phyloP scores from a whole-genome alignment of 805 yeast genomes.

The Kodamaea neixiangensis region DNA sequence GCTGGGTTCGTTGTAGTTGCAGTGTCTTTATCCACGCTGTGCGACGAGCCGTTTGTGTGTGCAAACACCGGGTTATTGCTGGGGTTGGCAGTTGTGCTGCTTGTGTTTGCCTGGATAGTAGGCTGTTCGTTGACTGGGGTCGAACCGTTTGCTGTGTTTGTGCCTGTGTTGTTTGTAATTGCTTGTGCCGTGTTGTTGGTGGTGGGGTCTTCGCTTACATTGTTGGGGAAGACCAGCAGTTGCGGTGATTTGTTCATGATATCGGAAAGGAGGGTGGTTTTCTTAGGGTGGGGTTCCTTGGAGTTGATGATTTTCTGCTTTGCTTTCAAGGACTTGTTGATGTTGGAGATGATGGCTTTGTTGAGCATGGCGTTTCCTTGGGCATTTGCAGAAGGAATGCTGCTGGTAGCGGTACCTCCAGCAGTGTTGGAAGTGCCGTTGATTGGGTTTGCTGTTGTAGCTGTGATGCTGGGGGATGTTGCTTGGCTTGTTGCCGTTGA shows the following conservation, averaged over 20 bases:
- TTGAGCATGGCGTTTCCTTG: slow-evolving; percentile 17
- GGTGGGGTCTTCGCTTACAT: neutral
- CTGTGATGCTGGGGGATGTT: neutral
- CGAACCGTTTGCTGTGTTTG: neutral
- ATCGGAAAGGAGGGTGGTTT: slow-evolving; percentile 35
- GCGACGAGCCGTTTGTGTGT: slow-evolving; percentile 8
- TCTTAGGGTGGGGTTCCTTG: slow-evolving; percentile 40
- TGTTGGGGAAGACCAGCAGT: slow-evolving; percentile 14
- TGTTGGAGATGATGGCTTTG: slow-evolving; percentile 37
- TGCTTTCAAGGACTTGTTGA: slow-evolving; percentile 45
- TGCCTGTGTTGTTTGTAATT: neutral
- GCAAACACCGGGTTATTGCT: slow-evolving; percentile 2
- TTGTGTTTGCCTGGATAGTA: slow-evolving; percentile 1
- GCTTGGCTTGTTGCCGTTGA: neutral
- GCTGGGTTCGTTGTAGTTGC: neutral
- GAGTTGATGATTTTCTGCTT: slow-evolving; percentile 41
- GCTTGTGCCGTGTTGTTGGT: neutral
- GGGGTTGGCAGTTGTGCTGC: neutral
- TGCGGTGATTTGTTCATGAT: slow-evolving; percentile 39
- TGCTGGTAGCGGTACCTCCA: neutral
- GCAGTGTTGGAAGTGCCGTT: neutral
- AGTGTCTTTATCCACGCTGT: slow-evolving; percentile 7
- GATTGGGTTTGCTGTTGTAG: neutral
- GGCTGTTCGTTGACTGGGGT: neutral
- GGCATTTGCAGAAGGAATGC: slow-evolving; percentile 1